Base-by-base conservation (phyloP, 1,284 basidiomycete species). In the Ceratobasidium sp. region DNA sequence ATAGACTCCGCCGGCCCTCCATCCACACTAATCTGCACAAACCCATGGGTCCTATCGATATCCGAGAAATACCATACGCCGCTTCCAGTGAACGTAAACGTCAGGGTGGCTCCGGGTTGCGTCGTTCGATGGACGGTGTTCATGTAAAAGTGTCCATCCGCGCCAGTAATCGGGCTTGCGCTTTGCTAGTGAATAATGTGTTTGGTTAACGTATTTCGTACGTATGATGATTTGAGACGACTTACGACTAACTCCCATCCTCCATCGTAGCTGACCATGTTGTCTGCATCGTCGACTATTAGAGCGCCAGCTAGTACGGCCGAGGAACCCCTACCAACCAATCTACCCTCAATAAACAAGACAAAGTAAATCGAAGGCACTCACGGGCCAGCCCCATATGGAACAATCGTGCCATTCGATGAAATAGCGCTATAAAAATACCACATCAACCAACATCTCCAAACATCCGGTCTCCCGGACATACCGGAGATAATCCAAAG, bases 1-100 rank as follows among this genome's bases (percentile, higher is more conserved):
- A 64, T 44, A 1, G 8, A 14, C 12, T 74, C 48, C 41, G 38
- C 44, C 18, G 41, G 20, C 10, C 54, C 71, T 3, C 59, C 71
- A 54, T 74, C 71, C 7, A 74, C 23, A 41, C 59, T 74, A 46
- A 74, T 64, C 6, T 35, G 44, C 3, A 41, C 59, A n/a, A 16
- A 50, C 7, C 59, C 71, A 23, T 74, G 41, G 20, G 41, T 33
- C 6, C 33, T 27, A 33, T 54, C 44, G 16, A 50, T 27, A 64
- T 74, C 71, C 46, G 71, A 74, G 27, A 64, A 74, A 33, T 74
- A 74, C 38, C 44, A 74, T 4, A 74, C 41, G 2, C 38, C 71
- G 5, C 38, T 74, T 1, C 71, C 71, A n/a, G 41, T 64, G 33
- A 74, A 74, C 3, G 41, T 64, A 46, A 74, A 74, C 6, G 27